Base-by-base conservation (phyloP, 2,329 filamentous ascomycete species). In the Cercospora zeae-maydis region DNA sequence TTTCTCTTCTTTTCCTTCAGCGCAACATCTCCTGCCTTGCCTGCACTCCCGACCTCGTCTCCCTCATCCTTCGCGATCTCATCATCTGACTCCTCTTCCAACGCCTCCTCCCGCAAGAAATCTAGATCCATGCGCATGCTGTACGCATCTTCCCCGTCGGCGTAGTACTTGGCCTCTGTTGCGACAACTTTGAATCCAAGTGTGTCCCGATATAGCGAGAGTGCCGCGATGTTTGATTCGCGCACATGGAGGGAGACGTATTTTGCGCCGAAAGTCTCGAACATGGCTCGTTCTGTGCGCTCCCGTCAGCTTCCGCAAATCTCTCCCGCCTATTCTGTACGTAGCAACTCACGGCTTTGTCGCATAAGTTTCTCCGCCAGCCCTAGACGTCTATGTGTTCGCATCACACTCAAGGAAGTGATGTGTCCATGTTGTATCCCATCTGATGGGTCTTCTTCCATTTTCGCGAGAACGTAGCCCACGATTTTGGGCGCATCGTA, bases 401-500 rank as follows among this genome's bases (percentile, higher is more conserved):
- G 84, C 95, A 98, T 99, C 47, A 99, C 95, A 73, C 88, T 93
- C 74, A 99, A 78, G 70, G 89, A 93, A 51, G 95, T 99, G 74
- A 99, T 98, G 80, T 99, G 95, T 14, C 95, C 95, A 79, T 98
- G 95, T 71, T 89, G 90, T 42, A 97, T 82, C 63, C 93, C 93
- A 77, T 98, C 93, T 64, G 88, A 75, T 7, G 95, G 93, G 78
- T 98, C 95, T 81, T 99, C 95, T 79, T 99, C 95, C 93, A 99
- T 99, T 84, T 99, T 99, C 57, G 95, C 95, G 27, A 99, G 87
- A n/a, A 99, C 95, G 76, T 99, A 99, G 72, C 95, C 95, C 24
- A 99, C 95, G 65, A 99, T 96, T 79, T 97, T 96, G 69, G 95
- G 95, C 72, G 96, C 95, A 77, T 96, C 90, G 78, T 93, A 90